phyloP scores from a whole-genome alignment of 495 filamentous ascomycete species.

The Cercophora sp. region DNA sequence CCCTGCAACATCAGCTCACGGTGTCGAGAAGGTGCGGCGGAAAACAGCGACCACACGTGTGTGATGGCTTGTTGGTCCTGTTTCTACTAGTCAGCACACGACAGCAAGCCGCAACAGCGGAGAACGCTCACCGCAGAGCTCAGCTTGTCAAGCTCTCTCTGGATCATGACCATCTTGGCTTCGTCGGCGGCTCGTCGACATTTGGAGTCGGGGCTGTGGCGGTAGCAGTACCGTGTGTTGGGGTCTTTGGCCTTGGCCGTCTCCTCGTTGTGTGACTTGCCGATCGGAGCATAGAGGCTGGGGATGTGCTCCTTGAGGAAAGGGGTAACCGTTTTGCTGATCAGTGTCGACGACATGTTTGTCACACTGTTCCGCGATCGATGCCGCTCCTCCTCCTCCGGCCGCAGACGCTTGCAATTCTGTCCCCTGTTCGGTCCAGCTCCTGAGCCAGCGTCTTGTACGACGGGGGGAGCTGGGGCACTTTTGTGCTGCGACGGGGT shows the following conservation, averaged over 20 bases:
- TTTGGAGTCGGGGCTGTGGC: constrained; percentile 90
- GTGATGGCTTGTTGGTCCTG: constrained; percentile 78
- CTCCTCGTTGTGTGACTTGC: constrained; percentile 40
- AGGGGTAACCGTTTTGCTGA: constrained; percentile 62
- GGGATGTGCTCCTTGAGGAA: constrained; percentile 86
- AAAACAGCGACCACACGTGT: constrained; percentile 96
- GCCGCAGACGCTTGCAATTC: constrained; percentile 37
- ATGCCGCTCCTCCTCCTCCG: constrained; percentile 36
- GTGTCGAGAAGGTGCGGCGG: constrained; percentile 88
- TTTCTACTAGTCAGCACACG: not conserved
- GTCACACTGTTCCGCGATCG: constrained; percentile 30
- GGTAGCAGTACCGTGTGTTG: constrained; percentile 93
- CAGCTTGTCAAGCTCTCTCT: constrained; percentile 77
- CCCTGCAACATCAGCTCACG: constrained; percentile 93
- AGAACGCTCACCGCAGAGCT: constrained; percentile 53
- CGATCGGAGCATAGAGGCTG: constrained; percentile 69
- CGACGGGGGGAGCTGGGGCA: not conserved
- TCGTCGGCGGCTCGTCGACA: constrained; percentile 90
- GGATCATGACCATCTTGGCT: constrained; percentile 89
- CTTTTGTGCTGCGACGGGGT: constrained; percentile 15
- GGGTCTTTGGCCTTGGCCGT: constrained; percentile 45
- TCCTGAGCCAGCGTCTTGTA: constrained; percentile 1
- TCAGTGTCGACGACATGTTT: constrained; percentile 47
- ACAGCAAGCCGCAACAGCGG: not conserved
- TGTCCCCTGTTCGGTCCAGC: constrained; percentile 19